Evolutionary conservation across 306 rosid species (phyloP), one percentile per base, ranked within the genome.

Genomic region (Sicyos baderoa): DNA sequence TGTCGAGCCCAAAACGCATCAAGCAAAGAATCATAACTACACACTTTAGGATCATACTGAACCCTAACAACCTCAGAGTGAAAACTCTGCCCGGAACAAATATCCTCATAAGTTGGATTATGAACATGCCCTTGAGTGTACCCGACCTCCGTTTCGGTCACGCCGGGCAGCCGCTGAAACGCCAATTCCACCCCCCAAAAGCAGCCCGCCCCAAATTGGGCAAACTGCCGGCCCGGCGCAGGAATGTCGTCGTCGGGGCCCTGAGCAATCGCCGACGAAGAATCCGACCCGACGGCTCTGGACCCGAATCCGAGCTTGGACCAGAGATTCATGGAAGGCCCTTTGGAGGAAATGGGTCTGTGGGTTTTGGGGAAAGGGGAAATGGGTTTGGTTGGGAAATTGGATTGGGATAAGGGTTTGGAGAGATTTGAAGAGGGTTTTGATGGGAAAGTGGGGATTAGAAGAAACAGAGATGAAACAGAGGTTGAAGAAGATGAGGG

Each of bases 101-200:
- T 52, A 76, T 92, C 95, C 78, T 92, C 93, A 70, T 92, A 92
- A 53, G 67, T 78, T 12, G 96, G 96, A 68, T 86, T 86, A 56
- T 89, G 93, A 51, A 89, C 17, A 51, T 79, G 73, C 3, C 98
- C 98, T 67, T 92, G 98, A 27, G 78, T 56, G 70, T 92, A 92
- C 21, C 98, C 98, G 55, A 88, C 98, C 79, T 92, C 95, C 0
- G 98, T 92, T 82, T 83, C 84, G 55, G 82, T 78, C 61, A 89
- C 96, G 19, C 98, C 98, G 0, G 96, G 79, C 10, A 83, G 80
- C 76, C 98, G 77, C 80, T 92, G 98, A 79, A 92, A 89, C 62
- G 83, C 87, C 85, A 92, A 73, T 71, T 92, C 98, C 57, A 92
- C 95, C 4, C 98, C 95, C 98, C 98, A 92, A 76, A 92, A 92